phyloP scores from a whole-genome alignment of 1,139 yeast species.

The Pichia sp. region DNA sequence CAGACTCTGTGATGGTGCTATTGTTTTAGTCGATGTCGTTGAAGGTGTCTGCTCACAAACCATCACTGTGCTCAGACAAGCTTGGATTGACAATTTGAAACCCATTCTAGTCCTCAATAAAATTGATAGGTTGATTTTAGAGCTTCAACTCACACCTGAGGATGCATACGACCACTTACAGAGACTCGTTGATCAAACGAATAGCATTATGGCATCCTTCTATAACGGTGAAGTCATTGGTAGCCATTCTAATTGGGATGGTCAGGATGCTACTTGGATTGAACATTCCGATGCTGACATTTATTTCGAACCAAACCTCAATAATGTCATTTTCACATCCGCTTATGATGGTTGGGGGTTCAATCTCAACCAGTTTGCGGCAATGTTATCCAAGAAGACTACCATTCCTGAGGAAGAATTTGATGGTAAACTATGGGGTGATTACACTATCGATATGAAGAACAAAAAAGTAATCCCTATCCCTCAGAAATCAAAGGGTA shows the following conservation, averaged over 20 bases:
- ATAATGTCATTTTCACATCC: conserved; percentile 89
- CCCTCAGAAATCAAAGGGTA: conserved; percentile 45
- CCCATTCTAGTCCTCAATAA: conserved; percentile 91
- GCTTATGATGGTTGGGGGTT: conserved; percentile 99
- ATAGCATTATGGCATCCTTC: conserved; percentile 90
- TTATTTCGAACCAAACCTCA: conserved; percentile 83
- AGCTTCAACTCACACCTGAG: conserved; percentile 69
- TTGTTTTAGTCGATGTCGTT: conserved; percentile 90
- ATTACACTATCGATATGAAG: conserved; percentile 81
- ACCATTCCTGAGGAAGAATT: conserved; percentile 79
- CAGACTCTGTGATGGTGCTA: conserved; percentile 93
- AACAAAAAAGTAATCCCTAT: conserved; percentile 71
- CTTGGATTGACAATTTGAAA: conserved; percentile 88
- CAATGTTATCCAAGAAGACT: conserved; percentile 74
- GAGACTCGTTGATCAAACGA: conserved; percentile 83
- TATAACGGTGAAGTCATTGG: conserved; percentile 93
- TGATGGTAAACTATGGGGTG: conserved; percentile 94
- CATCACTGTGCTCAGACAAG: conserved; percentile 87
- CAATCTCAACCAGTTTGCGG: conserved; percentile 80
- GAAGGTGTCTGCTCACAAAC: conserved; percentile 99
- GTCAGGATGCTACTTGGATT: conserved; percentile 45
- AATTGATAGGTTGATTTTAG: conserved; percentile 78
- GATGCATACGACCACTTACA: conserved; percentile 83
- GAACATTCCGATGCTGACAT: conserved; percentile 79
- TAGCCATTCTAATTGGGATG: conserved; percentile 68